These are phyloP conservation scores for Ophiostoma montium DNA, from an alignment of 2,329 filamentous ascomycete genomes.

Conservation along the genomic window DNA sequence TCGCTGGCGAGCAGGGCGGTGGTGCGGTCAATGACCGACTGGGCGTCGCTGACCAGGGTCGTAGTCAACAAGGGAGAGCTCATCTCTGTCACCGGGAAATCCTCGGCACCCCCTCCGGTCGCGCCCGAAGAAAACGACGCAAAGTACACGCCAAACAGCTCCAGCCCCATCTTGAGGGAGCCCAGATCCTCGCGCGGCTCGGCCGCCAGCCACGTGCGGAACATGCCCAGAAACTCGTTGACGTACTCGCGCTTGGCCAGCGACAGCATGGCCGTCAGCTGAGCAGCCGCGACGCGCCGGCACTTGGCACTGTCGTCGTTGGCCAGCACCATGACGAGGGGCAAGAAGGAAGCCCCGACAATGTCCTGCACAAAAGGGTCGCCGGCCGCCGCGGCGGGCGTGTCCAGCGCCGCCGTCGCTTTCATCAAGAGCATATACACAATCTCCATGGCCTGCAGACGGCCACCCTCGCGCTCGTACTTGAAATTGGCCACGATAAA, in stretches of 20 bases:
- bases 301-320: conserved; percentile 85
- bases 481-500: conserved; percentile 86
- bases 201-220: conserved; percentile 57
- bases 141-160: conserved; percentile 73
- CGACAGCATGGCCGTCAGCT: conserved; percentile 70
- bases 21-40: conserved; percentile 43
- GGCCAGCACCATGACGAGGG: conserved; percentile 68
- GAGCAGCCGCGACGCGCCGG: conserved; percentile 61
- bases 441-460: conserved; percentile 86
- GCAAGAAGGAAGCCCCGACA: conserved; percentile 68
- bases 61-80: conserved; percentile 18
- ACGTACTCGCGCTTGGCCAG: conserved; percentile 60
- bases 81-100: not conserved
- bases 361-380: conserved; percentile 74
- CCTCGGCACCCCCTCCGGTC: not conserved
- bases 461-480: conserved; percentile 76
- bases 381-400: not conserved
- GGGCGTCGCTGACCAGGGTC: conserved; percentile 53
- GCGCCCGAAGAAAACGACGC: conserved; percentile 35
- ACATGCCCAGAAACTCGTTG: conserved; percentile 53
- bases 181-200: conserved; percentile 39
- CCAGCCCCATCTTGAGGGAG: conserved; percentile 49
- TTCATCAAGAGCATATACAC: conserved; percentile 78
- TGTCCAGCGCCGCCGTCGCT: conserved; percentile 34
- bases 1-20: conserved; percentile 37